Percentiles rank a stretch among this genome's conserved stretches.
Evolutionary conservation across 768 basidiomycete genomes (phyloP).

Genomic region (Tulasnella sp.): DNA sequence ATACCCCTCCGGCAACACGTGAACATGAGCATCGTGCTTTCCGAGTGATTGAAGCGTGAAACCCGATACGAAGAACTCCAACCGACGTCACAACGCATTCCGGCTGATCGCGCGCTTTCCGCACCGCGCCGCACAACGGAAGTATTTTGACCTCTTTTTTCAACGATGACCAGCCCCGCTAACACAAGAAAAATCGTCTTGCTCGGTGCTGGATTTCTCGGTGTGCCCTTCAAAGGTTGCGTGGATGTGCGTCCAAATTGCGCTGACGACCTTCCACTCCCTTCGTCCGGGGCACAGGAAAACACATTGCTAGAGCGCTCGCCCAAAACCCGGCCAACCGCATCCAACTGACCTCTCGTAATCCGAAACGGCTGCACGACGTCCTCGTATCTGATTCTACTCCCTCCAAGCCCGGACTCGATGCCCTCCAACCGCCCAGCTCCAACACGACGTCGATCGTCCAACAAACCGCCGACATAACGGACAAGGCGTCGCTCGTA

Average conservation of each 20-base stretch:
- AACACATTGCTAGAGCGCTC: slow-evolving; percentile 55
- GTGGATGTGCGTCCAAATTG: neutral
- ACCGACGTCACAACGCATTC: neutral
- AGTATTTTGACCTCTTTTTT: neutral
- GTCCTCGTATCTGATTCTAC: slow-evolving; percentile 33
- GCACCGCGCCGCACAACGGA: neutral
- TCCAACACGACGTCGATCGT: slow-evolving; percentile 41
- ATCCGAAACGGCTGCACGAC: slow-evolving; percentile 45
- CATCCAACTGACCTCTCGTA: slow-evolving; percentile 59
- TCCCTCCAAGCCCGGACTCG: neutral
- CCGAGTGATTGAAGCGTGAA: neutral
- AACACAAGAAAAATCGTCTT: slow-evolving; percentile 38
- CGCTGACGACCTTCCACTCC: neutral
- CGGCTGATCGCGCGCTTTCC: neutral
- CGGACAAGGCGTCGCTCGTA: slow-evolving; percentile 45
- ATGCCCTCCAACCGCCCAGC: slow-evolving; percentile 28
- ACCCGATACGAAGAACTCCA: neutral
- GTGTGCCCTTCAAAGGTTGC: slow-evolving; percentile 37
- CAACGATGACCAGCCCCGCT: neutral
- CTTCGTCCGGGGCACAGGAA: slow-evolving; percentile 40
- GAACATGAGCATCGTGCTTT: neutral
- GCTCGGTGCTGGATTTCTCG: slow-evolving; percentile 53
- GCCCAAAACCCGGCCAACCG: slow-evolving; percentile 40
- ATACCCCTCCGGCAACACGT: neutral
- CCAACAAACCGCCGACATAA: slow-evolving; percentile 51